phyloP scores from a whole-genome alignment of 1,284 basidiomycete genomes.

The Papiliotrema flavescens region DNA sequence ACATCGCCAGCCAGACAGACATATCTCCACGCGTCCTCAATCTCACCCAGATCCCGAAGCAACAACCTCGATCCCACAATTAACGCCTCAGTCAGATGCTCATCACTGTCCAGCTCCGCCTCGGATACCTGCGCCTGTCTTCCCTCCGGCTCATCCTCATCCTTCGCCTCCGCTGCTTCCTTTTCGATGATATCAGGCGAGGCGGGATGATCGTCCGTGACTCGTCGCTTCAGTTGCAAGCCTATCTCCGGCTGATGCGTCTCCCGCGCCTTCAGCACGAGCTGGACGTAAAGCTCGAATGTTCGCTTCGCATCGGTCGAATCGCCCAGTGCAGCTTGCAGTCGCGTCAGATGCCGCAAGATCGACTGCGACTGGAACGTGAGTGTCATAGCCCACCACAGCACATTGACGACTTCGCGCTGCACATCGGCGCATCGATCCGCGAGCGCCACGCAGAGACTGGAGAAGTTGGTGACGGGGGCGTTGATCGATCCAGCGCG shows the following conservation, averaged over 20 bases:
- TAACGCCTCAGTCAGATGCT: constrained; percentile 70
- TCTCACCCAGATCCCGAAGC: constrained; percentile 50
- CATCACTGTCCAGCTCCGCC: constrained; percentile 55
- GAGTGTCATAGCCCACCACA: constrained; percentile 86
- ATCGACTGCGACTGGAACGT: constrained; percentile 87
- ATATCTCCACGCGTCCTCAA: constrained; percentile 47
- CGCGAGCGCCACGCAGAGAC: constrained; percentile 74
- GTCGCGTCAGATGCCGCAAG: constrained; percentile 72
- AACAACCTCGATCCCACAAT: constrained; percentile 72
- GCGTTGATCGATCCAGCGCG: constrained; percentile 74
- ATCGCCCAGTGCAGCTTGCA: constrained; percentile 65
- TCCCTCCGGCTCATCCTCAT: constrained; percentile 12
- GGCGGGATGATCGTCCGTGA: constrained; percentile 32
- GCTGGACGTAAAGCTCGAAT: constrained; percentile 74
- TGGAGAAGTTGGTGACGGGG: constrained; percentile 77
- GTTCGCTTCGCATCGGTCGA: constrained; percentile 67
- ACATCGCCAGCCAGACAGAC: constrained; percentile 43
- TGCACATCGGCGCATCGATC: constrained; percentile 12
- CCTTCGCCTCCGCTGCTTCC: constrained; percentile 13
- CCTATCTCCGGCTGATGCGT: constrained; percentile 52
- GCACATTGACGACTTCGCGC: constrained; percentile 53
- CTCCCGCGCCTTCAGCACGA: constrained; percentile 73
- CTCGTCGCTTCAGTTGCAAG: constrained; percentile 41
- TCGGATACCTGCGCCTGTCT: constrained; percentile 34
- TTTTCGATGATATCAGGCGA: constrained; percentile 15